Percentiles rank a stretch among this genome's conserved stretches.
Conservation (phyloP, 371 early-diverging fungal genomes). For the Mortierella sp. region DNA sequence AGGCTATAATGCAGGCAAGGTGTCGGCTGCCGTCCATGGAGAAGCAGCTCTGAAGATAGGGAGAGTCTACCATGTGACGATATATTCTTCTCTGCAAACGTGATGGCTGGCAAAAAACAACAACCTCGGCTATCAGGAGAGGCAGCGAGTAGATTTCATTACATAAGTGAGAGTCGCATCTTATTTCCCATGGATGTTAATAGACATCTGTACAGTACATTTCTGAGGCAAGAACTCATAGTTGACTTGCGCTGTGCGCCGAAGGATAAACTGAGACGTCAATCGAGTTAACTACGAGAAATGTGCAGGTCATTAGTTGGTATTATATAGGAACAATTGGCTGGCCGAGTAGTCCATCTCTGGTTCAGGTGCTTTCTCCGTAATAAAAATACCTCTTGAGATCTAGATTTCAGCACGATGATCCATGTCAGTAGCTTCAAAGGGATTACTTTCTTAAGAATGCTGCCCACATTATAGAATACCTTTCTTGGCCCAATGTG, state of each 20-base stretch:
- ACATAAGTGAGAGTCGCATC: neutral
- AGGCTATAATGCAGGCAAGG: conserved; percentile 58
- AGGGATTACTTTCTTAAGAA: neutral
- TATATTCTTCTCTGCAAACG: conserved; percentile 60
- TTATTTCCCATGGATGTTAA: neutral
- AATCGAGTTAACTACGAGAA: conserved; percentile 58
- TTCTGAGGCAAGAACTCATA: conserved; percentile 72
- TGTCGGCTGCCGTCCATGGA: conserved; percentile 44
- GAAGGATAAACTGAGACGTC: conserved; percentile 66
- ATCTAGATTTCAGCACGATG: conserved; percentile 7
- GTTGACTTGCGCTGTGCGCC: conserved; percentile 68
- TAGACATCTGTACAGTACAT: conserved; percentile 15
- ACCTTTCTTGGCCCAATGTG: conserved; percentile 61
- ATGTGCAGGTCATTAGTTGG: neutral
- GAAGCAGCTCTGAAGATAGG: conserved; percentile 36
- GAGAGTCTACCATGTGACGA: conserved; percentile 56
- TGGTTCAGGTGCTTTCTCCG: too few species aligned
- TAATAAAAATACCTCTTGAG: conserved; percentile 27
- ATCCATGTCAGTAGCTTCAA: neutral
- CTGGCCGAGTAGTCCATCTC: too few species aligned
- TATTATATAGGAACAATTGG: neutral
- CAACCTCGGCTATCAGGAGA: conserved; percentile 55
- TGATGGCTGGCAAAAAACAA: conserved; percentile 64
- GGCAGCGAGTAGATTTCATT: neutral
- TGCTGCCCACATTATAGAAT: neutral